These are phyloP conservation scores for Clonostachys chloroleuca DNA, from an alignment of 2,329 filamentous ascomycete genomes.

Conservation along the genomic window DNA sequence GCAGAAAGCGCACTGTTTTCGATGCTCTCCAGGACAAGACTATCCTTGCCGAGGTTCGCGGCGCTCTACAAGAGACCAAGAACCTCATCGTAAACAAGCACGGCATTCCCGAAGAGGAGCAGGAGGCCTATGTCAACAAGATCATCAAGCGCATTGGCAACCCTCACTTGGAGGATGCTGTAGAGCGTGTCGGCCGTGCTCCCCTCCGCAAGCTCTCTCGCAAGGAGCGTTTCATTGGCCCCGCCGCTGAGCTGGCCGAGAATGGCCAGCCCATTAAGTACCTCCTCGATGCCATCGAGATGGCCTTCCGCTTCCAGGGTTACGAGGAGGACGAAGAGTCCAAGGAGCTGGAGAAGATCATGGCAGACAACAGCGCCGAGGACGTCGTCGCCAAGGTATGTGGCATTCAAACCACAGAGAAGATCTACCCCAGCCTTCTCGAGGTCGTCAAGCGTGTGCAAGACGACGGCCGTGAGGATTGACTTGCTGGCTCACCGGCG, in stretches of 20 bases:
- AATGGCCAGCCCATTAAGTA: constrained; percentile 66
- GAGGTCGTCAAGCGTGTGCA: constrained; percentile 83
- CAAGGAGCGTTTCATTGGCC: constrained; percentile 94
- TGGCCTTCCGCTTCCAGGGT: constrained; percentile 93
- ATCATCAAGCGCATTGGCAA: constrained; percentile 94
- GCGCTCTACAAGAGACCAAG: constrained; percentile 81
- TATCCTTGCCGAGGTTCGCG: constrained; percentile 76
- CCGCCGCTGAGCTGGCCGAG: constrained; percentile 85
- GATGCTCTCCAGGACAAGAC: constrained; percentile 79
- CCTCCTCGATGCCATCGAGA: constrained; percentile 80
- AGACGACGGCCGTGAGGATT: constrained; percentile 45
- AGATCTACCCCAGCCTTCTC: constrained; percentile 72
- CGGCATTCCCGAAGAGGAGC: constrained; percentile 68
- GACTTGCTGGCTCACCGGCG: constrained; percentile 14
- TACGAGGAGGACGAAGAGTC: constrained; percentile 91
- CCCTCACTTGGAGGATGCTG: constrained; percentile 84
- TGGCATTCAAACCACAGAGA: constrained; percentile 71
- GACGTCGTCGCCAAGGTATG: constrained; percentile 78
- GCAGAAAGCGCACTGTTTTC: constrained; percentile 81
- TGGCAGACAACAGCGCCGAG: constrained; percentile 68
- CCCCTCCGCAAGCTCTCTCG: constrained; percentile 90
- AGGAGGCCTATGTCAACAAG: constrained; percentile 83
- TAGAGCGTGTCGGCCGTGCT: constrained; percentile 92
- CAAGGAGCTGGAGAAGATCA: constrained; percentile 76
- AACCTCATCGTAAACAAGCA: constrained; percentile 85